Percentiles rank a stretch among this genome's conserved stretches.
Conservation (phyloP, 2,329 filamentous ascomycete species). For the Sporothrix sp. region DNA sequence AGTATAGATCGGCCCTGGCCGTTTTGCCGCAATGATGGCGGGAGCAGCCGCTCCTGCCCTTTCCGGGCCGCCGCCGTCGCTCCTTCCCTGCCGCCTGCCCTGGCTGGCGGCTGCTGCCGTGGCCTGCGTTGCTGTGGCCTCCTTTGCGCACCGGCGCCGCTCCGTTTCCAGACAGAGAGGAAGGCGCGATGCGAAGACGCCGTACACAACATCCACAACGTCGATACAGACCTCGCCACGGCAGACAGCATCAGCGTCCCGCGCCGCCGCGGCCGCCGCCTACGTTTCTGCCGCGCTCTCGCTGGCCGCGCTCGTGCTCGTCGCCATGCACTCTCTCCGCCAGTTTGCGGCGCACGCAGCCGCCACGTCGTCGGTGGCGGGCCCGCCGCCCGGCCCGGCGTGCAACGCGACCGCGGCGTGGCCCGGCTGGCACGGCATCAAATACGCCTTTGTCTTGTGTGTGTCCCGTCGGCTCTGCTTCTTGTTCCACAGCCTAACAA, state of each 20-base stretch:
- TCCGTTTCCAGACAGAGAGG: background rate
- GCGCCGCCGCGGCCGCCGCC: background rate
- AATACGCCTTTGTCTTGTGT: slow-evolving; percentile 13
- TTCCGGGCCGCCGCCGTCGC: background rate
- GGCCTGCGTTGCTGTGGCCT: background rate
- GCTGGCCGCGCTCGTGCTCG: background rate
- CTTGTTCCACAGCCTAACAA: too few species aligned
- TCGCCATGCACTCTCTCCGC: background rate
- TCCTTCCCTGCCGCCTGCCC: slow-evolving; percentile 1
- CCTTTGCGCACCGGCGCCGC: background rate
- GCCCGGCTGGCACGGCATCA: slow-evolving; percentile 11
- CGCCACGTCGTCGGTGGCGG: background rate
- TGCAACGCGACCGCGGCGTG: slow-evolving; percentile 11
- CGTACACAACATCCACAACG: background rate
- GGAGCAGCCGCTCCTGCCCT: background rate
- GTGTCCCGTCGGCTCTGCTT: background rate
- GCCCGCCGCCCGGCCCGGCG: background rate
- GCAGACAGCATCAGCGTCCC: background rate
- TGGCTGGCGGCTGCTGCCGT: background rate
- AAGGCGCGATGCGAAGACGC: background rate
- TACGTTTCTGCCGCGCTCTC: background rate
- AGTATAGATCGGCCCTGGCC: too few species aligned
- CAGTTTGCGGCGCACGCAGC: background rate
- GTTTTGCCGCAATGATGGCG: background rate
- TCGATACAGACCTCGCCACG: background rate